Base-by-base conservation (phyloP, 495 filamentous ascomycete genomes). In the Bathelium albidoporum region DNA sequence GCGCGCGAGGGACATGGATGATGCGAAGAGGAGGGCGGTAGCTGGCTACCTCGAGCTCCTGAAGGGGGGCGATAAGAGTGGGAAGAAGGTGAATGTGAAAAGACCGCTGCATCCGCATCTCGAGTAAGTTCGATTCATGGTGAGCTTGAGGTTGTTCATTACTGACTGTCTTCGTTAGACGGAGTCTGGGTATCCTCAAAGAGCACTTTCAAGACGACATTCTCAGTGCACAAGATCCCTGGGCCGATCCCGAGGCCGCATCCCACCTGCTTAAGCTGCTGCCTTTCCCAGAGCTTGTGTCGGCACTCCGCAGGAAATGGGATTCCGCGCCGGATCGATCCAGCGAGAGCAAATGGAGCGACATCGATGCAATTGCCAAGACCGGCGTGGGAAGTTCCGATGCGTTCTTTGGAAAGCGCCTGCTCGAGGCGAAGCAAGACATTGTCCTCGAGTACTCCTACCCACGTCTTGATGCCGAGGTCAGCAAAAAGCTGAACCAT, bases 381-480 rank as follows among this genome's bases (percentile, higher is more conserved):
- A 82, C 85, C 0, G 84, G 86, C 14, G 83, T 82, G 12, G 84
- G 83, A 71, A 85, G 84, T 59, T 82, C 77, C 1, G 74, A 93
- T 0, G 85, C 90, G 68, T 64, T 83, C 24, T 55, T 55, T 55
- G 65, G 2, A 76, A 78, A 59, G 80, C 83, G 67, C 1, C 80
- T 97, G 28, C 80, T 85, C n/a, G 89, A 97, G 64, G 89, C 89
- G 28, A 97, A 95, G 76, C 89, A 95, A 68, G 94, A 97, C 70
- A 86, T 97, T 52, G 84, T 97, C 16, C 82, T 98, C 29, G 95
- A 97, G 75, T 97, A 97, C 75, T 96, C 94, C 3, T 98, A 98
- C 73, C 95, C 94, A n/a, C 86, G 94, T 11, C 85, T 98, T 59
- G 94, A 98, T 80, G 89, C 90, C 62, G 91, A 96, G 68, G 94